Evolutionary conservation across 768 basidiomycete genomes (phyloP), one percentile per base, ranked within the genome.

Genomic region (Pleurotus eryngii): DNA sequence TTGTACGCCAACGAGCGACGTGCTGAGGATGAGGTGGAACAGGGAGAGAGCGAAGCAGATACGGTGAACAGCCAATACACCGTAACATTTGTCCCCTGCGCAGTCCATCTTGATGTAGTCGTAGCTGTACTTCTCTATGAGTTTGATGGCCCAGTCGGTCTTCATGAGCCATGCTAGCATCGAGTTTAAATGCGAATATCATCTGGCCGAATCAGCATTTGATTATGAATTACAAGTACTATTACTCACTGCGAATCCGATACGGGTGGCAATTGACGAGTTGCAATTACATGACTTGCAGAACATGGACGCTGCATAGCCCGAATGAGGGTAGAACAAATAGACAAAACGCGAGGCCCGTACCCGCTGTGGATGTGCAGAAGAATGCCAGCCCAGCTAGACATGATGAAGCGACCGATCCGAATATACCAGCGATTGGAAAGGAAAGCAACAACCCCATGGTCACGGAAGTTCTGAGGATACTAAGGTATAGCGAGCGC

Each of bases 101-200:
- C 96, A 99, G 49, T 94, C 89, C 93, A 99, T 95, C 83, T 98
- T 96, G 68, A 98, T 90, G 70, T 98, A 99, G 64, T 96, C 95
- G 68, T 92, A 92, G 63, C 89, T 94, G 82, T 92, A 89, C 68
- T 94, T 89, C 75, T 95, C 87, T 43, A 99, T 87, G 55, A 87
- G 86, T 62, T 86, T 81, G 59, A 95, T 92, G 40, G 90, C 90
- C 46, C 90, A 79, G 58, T 90, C 88, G 14, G 93, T 92, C 73
- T 94, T 90, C 88, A 98, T 97, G 45, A 96, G 73, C 92, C 97
- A 99, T 22, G 97, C 95, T 53, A 98, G 74, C 72, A 98, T 91
- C 8, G 95, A 98, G 69, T 97, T 97, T 51, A 98, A 98, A 74
- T 27, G 86, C 86, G 77, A 99, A 96, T 72, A 99, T 96, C 64